phyloP scores from a whole-genome alignment of 106 monocot genomes.

The Platanthera zijinensis region DNA sequence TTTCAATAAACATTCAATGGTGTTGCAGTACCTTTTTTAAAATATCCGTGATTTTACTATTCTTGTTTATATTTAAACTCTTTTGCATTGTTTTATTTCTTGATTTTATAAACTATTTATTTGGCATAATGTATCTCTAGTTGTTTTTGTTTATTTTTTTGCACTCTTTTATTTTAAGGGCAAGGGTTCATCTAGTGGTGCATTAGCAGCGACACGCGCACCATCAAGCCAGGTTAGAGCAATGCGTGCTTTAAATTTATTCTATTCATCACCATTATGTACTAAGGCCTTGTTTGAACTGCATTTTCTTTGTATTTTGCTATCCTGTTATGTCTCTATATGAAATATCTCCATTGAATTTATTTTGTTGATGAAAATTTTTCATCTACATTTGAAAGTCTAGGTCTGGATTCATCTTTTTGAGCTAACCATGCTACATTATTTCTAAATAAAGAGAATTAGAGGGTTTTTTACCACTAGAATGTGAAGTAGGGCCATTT shows the following conservation, averaged over 20 bases:
- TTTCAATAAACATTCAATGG: neutral
- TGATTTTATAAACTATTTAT: neutral
- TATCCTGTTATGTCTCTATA: neutral
- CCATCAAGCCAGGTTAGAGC: constrained; percentile 45
- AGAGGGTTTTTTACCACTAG: no score
- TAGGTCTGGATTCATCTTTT: neutral
- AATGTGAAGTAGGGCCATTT: no score
- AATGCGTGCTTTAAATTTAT: neutral
- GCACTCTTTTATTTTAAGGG: constrained; percentile 22
- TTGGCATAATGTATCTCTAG: no score
- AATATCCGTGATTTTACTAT: no score
- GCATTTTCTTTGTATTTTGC: no score
- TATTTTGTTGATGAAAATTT: neutral
- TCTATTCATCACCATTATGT: neutral
- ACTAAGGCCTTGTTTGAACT: neutral
- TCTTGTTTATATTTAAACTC: neutral
- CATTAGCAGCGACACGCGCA: constrained; percentile 23
- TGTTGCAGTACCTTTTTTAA: neutral
- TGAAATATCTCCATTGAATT: neutral
- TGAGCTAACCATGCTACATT: neutral
- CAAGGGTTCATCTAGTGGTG: constrained; percentile 47
- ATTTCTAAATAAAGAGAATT: no score
- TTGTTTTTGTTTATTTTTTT: no score
- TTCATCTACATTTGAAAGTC: neutral
- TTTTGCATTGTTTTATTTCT: neutral